Base-by-base conservation (phyloP, 225 moss, liverwort and hornwort species). In the Bryum argenteum region DNA sequence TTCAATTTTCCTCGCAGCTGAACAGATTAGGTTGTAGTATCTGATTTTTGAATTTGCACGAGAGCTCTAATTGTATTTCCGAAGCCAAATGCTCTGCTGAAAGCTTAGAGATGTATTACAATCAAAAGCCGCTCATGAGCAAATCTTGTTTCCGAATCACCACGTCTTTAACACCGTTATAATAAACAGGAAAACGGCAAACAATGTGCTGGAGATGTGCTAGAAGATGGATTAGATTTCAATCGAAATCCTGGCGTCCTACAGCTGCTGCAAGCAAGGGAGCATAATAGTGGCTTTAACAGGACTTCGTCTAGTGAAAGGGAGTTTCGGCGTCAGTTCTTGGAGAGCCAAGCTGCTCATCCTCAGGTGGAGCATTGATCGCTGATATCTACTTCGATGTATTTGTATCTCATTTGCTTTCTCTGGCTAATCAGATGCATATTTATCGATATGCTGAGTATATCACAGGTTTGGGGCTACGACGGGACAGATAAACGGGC, bases 391-490 rank as follows among this genome's bases (percentile, higher is more conserved):
- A 18, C 43, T 50, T 68, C 50, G 33, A 20, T 68, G 9, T 23
- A 37, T 67, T 33, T 8, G 22, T 72, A 42, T 68, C 51, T 63
- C 51, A 23, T 62, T 63, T 42, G 45, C 64, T 63, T 80, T 63
- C 54, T 28, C 61, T 24, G n/a, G 58, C 47, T 70, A 59, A 74
- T 6, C 23, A 50, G 54, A 59, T 54, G 44, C 9, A n/a, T 16
- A 23, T 40, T 21, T 41, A 50, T 65, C 22, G 24, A 65, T 41
- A 48, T 66, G 47, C 48, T 59, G 44, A 57, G 72, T 52, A 47
- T 19, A 61, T 72, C 13, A 77, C 77, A 93, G 93, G 85, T 89
- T n/a, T 90, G 91, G 94, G 77, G 85, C 56, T 94, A 94, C 73
- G 72, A 69, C 45, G 69, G 71, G 61, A 80, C 84, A 22, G 77